Evolutionary conservation across 2,329 filamentous ascomycete genomes (phyloP).

Genomic region (Aspergillus sp.): DNA sequence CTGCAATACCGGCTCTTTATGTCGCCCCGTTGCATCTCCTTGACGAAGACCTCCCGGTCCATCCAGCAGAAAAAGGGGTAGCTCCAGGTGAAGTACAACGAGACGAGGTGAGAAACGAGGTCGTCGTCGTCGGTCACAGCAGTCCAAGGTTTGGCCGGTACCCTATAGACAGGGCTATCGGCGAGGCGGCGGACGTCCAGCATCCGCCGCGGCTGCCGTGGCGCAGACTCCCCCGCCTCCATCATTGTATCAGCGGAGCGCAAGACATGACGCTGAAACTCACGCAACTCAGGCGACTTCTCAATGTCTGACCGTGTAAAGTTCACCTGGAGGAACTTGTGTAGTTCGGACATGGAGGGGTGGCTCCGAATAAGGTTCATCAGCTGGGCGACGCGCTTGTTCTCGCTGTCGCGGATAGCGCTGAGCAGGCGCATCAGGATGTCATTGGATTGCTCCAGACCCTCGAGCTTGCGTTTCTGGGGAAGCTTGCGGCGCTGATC

Average conservation of each 20-base stretch:
- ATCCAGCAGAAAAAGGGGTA: slow-evolving; percentile 31
- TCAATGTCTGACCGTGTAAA: slow-evolving; percentile 16
- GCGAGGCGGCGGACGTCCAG: slow-evolving; percentile 26
- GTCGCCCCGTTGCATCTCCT: slow-evolving; percentile 28
- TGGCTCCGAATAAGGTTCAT: slow-evolving; percentile 27
- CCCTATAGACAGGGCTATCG: slow-evolving; percentile 25
- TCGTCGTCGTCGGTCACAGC: slow-evolving; percentile 32
- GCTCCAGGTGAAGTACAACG: slow-evolving; percentile 35
- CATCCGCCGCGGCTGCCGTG: slow-evolving; percentile 13
- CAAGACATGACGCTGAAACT: slow-evolving; percentile 14
- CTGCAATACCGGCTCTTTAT: slow-evolving; percentile 30
- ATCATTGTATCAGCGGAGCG: slow-evolving; percentile 11
- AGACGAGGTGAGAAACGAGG: slow-evolving; percentile 34
- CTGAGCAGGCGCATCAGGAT: slow-evolving; percentile 18
- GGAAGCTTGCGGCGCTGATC: slow-evolving; percentile 29
- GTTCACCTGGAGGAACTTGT: slow-evolving; percentile 18
- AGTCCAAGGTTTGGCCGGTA: slow-evolving; percentile 35
- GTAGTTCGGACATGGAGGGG: slow-evolving; percentile 24
- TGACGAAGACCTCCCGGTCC: slow-evolving; percentile 29
- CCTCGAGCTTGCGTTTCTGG: slow-evolving; percentile 24
- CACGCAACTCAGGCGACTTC: slow-evolving; percentile 16
- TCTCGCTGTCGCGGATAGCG: slow-evolving; percentile 21
- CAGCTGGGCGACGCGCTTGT: slow-evolving; percentile 20
- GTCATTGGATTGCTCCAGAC: slow-evolving; percentile 19
- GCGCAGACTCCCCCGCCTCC: background rate